Percentiles rank a stretch among this genome's conserved stretches.
phyloP scores from a whole-genome alignment of 169 alveolate genomes.

The Babesia bovis region DNA sequence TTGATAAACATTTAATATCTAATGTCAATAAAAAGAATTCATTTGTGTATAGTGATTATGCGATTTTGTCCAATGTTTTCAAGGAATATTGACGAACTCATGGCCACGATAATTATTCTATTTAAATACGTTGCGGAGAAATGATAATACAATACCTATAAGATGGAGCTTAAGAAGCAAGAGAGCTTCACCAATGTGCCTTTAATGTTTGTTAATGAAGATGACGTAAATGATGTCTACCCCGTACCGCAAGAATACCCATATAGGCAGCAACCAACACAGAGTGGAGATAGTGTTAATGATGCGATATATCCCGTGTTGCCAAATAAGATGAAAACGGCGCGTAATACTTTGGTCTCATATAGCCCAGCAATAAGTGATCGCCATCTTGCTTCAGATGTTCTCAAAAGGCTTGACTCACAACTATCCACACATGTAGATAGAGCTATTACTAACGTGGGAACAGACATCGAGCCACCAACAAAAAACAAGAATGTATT shows the following conservation, averaged over 20 bases:
- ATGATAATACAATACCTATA: too few species aligned
- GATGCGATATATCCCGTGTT: conserved; percentile 50
- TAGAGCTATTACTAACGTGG: not conserved
- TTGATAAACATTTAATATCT: too few species aligned
- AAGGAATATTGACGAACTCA: too few species aligned
- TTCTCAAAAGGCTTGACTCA: conserved; percentile 22
- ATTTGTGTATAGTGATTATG: too few species aligned
- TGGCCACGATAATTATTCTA: too few species aligned
- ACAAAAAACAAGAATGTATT: not conserved
- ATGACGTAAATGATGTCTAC: conserved; percentile 35
- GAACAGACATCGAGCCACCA: not conserved
- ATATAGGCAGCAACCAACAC: conserved; percentile 18
- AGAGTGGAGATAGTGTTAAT: not conserved
- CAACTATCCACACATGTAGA: conserved; percentile 4
- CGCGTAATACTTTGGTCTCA: conserved; percentile 53
- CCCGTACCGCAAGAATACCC: conserved; percentile 61
- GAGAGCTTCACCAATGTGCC: conserved; percentile 7
- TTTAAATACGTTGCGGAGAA: too few species aligned
- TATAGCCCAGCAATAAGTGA: conserved; percentile 30
- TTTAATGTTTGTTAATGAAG: conserved; percentile 41
- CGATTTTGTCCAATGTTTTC: too few species aligned
- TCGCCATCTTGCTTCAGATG: not conserved
- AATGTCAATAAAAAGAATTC: too few species aligned
- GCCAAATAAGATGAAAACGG: conserved; percentile 59
- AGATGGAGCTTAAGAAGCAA: conserved; percentile 8